A percentile compares a stretch with the other conserved stretches of the same genome.
Conservation (phyloP, 192 early-diverging fungal species). For the Coemansia sp. region DNA sequence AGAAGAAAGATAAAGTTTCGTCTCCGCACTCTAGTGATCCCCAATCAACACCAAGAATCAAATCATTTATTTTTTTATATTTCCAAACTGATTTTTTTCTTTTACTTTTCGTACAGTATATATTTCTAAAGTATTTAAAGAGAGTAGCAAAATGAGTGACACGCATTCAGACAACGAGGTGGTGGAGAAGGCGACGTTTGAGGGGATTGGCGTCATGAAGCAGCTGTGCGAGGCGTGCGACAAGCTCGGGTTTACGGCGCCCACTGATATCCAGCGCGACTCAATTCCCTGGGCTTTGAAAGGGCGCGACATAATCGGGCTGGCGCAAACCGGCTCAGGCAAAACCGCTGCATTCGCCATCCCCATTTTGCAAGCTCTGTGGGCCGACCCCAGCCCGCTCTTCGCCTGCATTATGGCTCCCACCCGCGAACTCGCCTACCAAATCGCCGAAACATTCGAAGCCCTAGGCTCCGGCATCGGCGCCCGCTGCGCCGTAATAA, state of each 20-base stretch:
- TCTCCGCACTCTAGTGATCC: not conserved
- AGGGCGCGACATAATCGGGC: slow-evolving; percentile 92
- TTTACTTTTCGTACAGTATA: not conserved
- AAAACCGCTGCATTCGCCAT: slow-evolving; percentile 87
- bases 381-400: slow-evolving; percentile 84
- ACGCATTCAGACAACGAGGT: slow-evolving; percentile 1
- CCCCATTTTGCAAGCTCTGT: slow-evolving; percentile 81
- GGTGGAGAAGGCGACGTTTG: slow-evolving; percentile 27
- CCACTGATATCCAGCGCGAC: slow-evolving; percentile 89
- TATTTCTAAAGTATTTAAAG: not conserved
- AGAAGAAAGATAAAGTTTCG: not conserved
- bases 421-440: slow-evolving; percentile 93
- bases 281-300: slow-evolving; percentile 90
- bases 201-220: slow-evolving; percentile 72
- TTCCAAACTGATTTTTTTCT: not conserved
- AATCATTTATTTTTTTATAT: not conserved
- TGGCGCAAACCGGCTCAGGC: slow-evolving; percentile 96
- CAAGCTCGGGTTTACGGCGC: slow-evolving; percentile 82
- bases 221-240: slow-evolving; percentile 87
- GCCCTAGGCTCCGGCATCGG: slow-evolving; percentile 88
- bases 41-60: not conserved
- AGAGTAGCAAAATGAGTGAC: not conserved
- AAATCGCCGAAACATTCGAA: slow-evolving; percentile 92
- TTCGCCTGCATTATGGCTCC: slow-evolving; percentile 97
- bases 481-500: slow-evolving; percentile 86